Evolutionary conservation across 495 filamentous ascomycete genomes (phyloP).

Genomic region (Xylaria grammica): DNA sequence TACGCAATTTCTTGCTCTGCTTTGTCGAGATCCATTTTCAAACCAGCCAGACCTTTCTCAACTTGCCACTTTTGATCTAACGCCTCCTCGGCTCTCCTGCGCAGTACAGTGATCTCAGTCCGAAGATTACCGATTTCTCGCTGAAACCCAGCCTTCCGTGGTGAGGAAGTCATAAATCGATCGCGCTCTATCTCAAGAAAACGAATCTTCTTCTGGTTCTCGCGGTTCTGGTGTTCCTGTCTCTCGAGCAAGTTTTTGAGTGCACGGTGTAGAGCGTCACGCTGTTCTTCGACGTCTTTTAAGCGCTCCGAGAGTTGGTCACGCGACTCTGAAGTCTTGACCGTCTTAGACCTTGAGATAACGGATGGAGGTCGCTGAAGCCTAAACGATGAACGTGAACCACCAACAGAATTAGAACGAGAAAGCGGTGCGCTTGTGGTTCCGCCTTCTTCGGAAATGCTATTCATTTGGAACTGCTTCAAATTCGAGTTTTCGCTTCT

Average conservation of each 20-base stretch:
- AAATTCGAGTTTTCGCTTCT: conserved; percentile 65
- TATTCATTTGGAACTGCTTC: conserved; percentile 38
- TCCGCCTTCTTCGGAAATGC: conserved; percentile 37
- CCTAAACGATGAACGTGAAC: conserved; percentile 33
- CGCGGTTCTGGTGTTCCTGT: conserved; percentile 78
- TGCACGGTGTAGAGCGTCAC: conserved; percentile 87
- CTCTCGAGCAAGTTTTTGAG: conserved; percentile 86
- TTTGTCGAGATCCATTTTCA: conserved; percentile 97
- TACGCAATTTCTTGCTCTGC: conserved; percentile 90
- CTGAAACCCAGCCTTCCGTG: conserved; percentile 78
- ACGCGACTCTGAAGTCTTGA: conserved; percentile 66
- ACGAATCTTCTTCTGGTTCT: conserved; percentile 77
- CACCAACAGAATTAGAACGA: conserved; percentile 52
- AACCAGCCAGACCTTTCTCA: conserved; percentile 86
- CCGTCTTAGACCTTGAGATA: conserved; percentile 64
- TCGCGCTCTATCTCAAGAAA: conserved; percentile 80
- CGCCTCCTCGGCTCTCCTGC: conserved; percentile 90
- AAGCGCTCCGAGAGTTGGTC: conserved; percentile 81
- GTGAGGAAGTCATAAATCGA: conserved; percentile 69
- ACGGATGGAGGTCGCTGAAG: conserved; percentile 41
- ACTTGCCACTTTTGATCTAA: conserved; percentile 96
- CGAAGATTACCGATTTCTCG: conserved; percentile 78
- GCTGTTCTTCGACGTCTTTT: conserved; percentile 90
- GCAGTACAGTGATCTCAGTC: conserved; percentile 82
- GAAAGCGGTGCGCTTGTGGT: conserved; percentile 37